These are phyloP conservation scores for Boletus speciosus DNA, from an alignment of 768 basidiomycete species.

Conservation along the genomic window DNA sequence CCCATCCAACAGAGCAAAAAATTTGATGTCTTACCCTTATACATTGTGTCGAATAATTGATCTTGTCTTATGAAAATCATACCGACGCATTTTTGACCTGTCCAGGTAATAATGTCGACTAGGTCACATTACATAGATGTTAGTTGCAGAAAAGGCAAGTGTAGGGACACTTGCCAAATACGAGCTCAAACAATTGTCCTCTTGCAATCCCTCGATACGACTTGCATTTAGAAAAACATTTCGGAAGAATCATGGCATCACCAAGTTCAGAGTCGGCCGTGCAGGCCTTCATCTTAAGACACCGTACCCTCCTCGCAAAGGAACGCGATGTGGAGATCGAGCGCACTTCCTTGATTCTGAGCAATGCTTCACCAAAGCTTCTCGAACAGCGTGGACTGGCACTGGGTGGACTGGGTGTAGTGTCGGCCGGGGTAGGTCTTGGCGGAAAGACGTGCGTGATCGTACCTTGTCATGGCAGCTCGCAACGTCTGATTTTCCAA, in stretches of 20 bases:
- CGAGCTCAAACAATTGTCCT: not conserved
- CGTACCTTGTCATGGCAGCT: not conserved
- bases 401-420: conserved; percentile 66
- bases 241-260: conserved; percentile 2
- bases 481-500: conserved; percentile 14
- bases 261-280: conserved; percentile 32
- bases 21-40: too few relatives aligned
- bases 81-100: not conserved
- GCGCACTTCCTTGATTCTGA: conserved; percentile 70
- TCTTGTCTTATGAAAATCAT: too few relatives aligned
- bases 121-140: too few relatives aligned
- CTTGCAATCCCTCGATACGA: too few relatives aligned
- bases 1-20: too few relatives aligned
- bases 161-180: not conserved
- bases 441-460: conserved; percentile 82
- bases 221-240: not conserved
- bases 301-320: conserved; percentile 57
- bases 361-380: conserved; percentile 77
- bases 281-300: conserved; percentile 61
- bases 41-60: too few relatives aligned
- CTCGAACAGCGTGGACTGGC: conserved; percentile 89
- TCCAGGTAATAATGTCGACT: not conserved
- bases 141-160: too few relatives aligned
- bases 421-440: conserved; percentile 74
- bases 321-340: conserved; percentile 88